Conservation (phyloP, 345 rosid species). For the Brassica rapa region DNA sequence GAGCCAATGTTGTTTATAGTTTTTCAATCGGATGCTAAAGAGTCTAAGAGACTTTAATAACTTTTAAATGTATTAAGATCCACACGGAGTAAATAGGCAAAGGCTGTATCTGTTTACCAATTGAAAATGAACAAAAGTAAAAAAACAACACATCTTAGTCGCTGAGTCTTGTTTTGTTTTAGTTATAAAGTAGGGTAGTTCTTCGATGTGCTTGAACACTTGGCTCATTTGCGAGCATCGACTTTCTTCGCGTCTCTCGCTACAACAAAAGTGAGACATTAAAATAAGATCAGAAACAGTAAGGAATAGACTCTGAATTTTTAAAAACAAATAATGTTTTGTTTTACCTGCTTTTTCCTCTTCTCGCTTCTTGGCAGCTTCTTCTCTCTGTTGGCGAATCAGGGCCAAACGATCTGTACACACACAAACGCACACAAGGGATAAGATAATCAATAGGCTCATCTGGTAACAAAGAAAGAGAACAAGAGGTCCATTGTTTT, state of each 20-base stretch:
- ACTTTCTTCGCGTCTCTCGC: conserved; percentile 6
- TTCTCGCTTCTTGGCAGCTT: conserved; percentile 68
- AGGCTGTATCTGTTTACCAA: background rate
- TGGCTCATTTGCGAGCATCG: background rate
- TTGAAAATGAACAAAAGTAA: background rate
- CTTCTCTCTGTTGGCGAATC: conserved; percentile 83
- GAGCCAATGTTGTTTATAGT: background rate
- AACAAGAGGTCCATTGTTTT: background rate
- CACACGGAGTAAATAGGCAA: background rate
- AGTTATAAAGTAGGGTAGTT: background rate
- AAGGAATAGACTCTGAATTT: background rate
- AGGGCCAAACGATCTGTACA: conserved; percentile 73
- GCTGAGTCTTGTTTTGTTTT: background rate
- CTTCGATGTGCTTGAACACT: background rate
- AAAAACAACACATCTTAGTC: background rate
- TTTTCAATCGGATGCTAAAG: background rate
- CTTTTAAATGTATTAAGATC: background rate
- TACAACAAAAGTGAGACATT: background rate
- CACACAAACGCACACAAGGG: background rate
- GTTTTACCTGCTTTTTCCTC: conserved; percentile 60
- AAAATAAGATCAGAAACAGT: background rate
- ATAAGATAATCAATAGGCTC: background rate
- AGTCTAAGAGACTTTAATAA: background rate
- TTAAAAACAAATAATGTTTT: background rate
- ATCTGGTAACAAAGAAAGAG: background rate